Evolutionary conservation across 768 basidiomycete species (phyloP), one percentile per base, ranked within the genome.

Genomic region (Collybia sp.): DNA sequence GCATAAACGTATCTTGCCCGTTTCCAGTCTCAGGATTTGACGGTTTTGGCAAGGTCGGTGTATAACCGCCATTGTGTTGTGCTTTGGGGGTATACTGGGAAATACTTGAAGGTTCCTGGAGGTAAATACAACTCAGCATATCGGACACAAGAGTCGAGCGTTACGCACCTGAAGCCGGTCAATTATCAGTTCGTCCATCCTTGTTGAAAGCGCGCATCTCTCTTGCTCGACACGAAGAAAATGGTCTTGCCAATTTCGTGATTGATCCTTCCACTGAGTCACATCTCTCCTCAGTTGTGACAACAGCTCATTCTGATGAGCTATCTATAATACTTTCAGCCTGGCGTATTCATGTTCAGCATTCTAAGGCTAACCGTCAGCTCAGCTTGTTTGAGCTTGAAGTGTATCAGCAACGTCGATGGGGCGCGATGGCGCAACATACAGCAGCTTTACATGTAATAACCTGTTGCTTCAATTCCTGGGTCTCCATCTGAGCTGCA

Each of bases 231-330:
- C 83, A 12, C 85, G 79, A 32, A 82, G 66, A 59, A 86, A 88
- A 53, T 87, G 85, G 16, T 86, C 85, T 60, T 88, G 88, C 87
- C 87, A 89, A 53, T 83, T 83, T 44, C 71, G 69, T 0, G 85
- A 77, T 54, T 88, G 87, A 42, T 82, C 79, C 61, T 86, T 87
- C 84, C 85, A 87, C 44, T 88, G 84, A 0, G 63, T 66, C 0
- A 77, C 69, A 58, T 90, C 85, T 41, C 82, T 73, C 18, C 79
- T 76, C 25, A 88, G 69, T 44, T 80, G 80, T 1, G 71, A 58
- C 43, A 85, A 79, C 5, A 78, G 78, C 41, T 84, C 80, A 12
- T 70, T 65, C 52, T 85, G 79, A 54, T 83, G 79, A 6, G 71
- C 62, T 42, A 79, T 71, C 85, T 85, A 45, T 13, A 36, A 30